Base-by-base conservation (phyloP, 1,284 basidiomycete genomes). In the Mycosarcoma mackinlayi region DNA sequence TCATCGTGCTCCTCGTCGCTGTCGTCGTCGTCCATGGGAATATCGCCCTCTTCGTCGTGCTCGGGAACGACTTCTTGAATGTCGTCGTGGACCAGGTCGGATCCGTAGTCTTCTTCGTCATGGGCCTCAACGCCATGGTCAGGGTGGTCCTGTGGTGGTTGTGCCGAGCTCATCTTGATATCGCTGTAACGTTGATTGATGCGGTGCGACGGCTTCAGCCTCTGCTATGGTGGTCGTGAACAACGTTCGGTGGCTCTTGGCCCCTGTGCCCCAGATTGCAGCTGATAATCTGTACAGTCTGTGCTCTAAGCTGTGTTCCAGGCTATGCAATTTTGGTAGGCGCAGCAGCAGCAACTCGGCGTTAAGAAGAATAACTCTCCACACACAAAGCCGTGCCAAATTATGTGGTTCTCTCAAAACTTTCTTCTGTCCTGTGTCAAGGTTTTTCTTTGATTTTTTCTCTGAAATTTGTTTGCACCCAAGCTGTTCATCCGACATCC, bases 11-110 rank as follows among this genome's bases (percentile, higher is more conserved):
- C 52, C 1, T 71, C 58, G 34, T 62, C 61, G 48, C 63, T 70
- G 27, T 54, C 48, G 33, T 69, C 71, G 27, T 68, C 69, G 13
- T 73, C 75, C 61, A 74, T 71, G 38, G 67, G 64, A 1, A 66
- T 41, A n/a, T 71, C 68, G 19, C 63, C 72, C 24, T 69, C 60
- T 7, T 67, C 58, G 25, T 71, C 67, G 38, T 62, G 62, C 14
- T 74, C 75, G 2, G 70, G 59, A 4, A 75, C 71, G 10, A 74
- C 68, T 37, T 71, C 68, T 8, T 65, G 53, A 33, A 71, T 61
- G 27, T 73, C 70, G 18, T 69, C 65, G 45, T 58, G 55, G 33
- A 61, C 51, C 19, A 77, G 49, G n/a, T 61, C 60, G 21, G 61
- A 62, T 24, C 52, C 64, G 39, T 66, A 67, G 34, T 72, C 73